These are phyloP conservation scores for Botrytis hyacinthi DNA, from an alignment of 2,329 filamentous ascomycete genomes.

Conservation along the genomic window DNA sequence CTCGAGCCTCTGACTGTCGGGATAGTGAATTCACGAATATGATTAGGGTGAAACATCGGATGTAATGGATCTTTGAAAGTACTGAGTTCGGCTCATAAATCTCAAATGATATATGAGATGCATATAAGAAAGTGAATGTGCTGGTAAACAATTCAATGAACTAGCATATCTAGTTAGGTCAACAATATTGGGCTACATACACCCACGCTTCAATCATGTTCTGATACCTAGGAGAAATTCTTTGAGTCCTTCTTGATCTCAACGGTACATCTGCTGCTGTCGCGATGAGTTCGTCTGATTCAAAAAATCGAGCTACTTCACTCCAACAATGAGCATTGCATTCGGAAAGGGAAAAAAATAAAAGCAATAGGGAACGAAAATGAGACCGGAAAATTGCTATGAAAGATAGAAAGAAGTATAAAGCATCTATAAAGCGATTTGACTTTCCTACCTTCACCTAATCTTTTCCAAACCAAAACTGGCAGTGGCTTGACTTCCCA, in stretches of 20 bases:
- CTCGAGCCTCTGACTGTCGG: neutral
- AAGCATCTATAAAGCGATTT: too few relatives aligned
- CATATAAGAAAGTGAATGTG: neutral
- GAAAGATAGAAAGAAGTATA: neutral
- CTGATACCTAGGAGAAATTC: neutral
- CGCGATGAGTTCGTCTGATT: neutral
- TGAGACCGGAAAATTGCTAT: neutral
- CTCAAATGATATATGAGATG: neutral
- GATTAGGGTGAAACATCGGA: neutral
- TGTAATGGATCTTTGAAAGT: neutral
- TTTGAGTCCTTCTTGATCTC: neutral
- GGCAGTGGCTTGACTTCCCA: constrained; percentile 21
- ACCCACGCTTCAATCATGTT: neutral
- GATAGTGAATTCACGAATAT: neutral
- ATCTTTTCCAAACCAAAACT: constrained; percentile 26
- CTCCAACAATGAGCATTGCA: neutral
- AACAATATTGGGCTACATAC: neutral
- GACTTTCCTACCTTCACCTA: neutral
- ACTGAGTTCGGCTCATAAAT: neutral
- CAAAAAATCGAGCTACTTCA: neutral
- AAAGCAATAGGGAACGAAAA: neutral
- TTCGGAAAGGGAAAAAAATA: neutral
- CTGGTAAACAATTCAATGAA: neutral
- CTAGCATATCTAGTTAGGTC: too few relatives aligned
- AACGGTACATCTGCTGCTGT: neutral